Percentiles rank a stretch among this genome's conserved stretches.
Evolutionary conservation across 2,329 filamentous ascomycete genomes (phyloP).

Genomic region (Aspergillus transmontanensis): DNA sequence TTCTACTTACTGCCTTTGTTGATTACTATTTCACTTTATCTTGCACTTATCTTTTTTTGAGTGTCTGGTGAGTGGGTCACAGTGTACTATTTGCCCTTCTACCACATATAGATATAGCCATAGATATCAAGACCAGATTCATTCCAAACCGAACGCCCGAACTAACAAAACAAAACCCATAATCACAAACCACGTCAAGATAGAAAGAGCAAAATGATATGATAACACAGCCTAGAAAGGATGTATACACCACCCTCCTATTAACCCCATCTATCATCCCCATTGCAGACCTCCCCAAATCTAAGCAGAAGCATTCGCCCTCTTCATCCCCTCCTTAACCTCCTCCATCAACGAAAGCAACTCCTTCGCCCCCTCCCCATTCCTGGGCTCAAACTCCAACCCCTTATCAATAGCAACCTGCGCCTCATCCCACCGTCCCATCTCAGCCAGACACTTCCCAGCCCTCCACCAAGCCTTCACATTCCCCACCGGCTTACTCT

Average conservation of each 20-base stretch:
- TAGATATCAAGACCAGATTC: neutral
- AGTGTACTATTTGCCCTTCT: neutral
- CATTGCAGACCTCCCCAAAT: neutral
- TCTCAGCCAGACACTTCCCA: slow-evolving; percentile 84
- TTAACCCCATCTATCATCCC: neutral
- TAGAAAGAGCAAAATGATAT: neutral
- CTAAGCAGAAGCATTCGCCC: slow-evolving; percentile 8
- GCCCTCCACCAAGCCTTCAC: slow-evolving; percentile 93
- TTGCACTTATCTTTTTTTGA: neutral
- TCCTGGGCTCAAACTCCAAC: slow-evolving; percentile 76
- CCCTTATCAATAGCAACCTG: slow-evolving; percentile 74
- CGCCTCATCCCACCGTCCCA: slow-evolving; percentile 84
- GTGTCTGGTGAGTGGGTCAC: neutral
- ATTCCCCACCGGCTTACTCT: slow-evolving; percentile 83
- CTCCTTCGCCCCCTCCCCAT: slow-evolving; percentile 51
- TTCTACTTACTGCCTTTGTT: neutral
- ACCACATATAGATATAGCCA: neutral
- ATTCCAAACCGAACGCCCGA: neutral
- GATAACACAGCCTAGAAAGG: neutral
- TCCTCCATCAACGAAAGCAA: slow-evolving; percentile 63
- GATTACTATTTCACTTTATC: neutral
- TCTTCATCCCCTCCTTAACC: slow-evolving; percentile 65
- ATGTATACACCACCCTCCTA: neutral
- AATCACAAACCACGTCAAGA: neutral
- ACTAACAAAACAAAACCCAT: neutral